phyloP scores from a whole-genome alignment of 495 filamentous ascomycete genomes.

The Jackrogersella minutella region DNA sequence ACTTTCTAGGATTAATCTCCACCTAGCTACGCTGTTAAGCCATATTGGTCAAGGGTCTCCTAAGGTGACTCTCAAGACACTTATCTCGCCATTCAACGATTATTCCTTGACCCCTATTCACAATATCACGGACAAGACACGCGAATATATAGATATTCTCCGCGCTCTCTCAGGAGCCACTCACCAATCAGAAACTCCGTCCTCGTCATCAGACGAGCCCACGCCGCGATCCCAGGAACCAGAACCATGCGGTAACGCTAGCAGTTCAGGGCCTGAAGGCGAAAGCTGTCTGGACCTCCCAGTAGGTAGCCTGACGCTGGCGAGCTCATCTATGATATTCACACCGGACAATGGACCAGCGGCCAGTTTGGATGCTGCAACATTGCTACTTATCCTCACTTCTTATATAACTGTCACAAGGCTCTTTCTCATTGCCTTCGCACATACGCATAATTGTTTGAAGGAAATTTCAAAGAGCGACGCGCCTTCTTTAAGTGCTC shows the following conservation, averaged over 20 bases:
- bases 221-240: neutral
- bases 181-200: neutral
- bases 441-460: conserved; percentile 24
- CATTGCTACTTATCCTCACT: conserved; percentile 29
- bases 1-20: conserved; percentile 30
- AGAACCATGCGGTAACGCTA: neutral
- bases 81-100: conserved; percentile 13
- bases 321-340: neutral
- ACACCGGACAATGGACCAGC: neutral
- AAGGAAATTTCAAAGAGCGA: conserved; percentile 22
- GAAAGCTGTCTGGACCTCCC: neutral
- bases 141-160: conserved; percentile 28
- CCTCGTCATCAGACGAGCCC: neutral
- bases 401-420: conserved; percentile 34
- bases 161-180: neutral
- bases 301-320: neutral
- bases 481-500: conserved; percentile 16
- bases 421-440: conserved; percentile 30
- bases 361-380: conserved; percentile 16
- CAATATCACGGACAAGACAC: conserved; percentile 16
- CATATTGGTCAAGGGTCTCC: conserved; percentile 13
- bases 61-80: conserved; percentile 7
- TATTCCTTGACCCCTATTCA: conserved; percentile 12
- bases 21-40: conserved; percentile 16
- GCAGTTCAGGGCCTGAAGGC: neutral